Conservation (phyloP, 371 early-diverging fungal species). For the Apophysomyces elegans region DNA sequence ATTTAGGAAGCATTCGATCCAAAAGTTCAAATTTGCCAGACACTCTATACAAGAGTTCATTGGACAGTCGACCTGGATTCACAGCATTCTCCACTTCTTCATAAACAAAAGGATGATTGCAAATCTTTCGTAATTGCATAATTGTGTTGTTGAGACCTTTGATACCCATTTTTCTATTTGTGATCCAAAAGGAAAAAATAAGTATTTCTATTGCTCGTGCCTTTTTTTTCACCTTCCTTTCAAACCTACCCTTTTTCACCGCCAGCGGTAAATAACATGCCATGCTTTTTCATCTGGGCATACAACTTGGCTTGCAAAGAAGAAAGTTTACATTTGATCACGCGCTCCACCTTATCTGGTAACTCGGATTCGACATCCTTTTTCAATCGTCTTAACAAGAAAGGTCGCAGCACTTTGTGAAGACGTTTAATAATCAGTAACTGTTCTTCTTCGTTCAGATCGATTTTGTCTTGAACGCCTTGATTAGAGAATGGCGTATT, state of each 20-base stretch:
- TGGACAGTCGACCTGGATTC: slow-evolving; percentile 62
- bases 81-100: slow-evolving; percentile 89
- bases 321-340: slow-evolving; percentile 92
- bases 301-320: slow-evolving; percentile 81
- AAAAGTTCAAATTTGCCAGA: slow-evolving; percentile 98
- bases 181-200: too few relatives aligned
- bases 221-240: slow-evolving; percentile 7
- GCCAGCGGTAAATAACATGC: slow-evolving; percentile 67
- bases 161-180: slow-evolving; percentile 55
- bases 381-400: slow-evolving; percentile 97
- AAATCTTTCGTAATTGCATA: slow-evolving; percentile 99
- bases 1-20: slow-evolving; percentile 94
- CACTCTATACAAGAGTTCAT: slow-evolving; percentile 69
- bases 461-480: slow-evolving; percentile 86
- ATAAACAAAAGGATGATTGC: slow-evolving; percentile 99
- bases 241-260: slow-evolving; percentile 58
- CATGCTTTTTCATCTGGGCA: slow-evolving; percentile 75
- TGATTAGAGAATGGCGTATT: slow-evolving; percentile 91
- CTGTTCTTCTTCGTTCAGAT: slow-evolving; percentile 96
- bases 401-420: slow-evolving; percentile 95
- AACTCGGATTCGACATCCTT: slow-evolving; percentile 98
- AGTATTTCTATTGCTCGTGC: not conserved
- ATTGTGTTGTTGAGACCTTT: slow-evolving; percentile 94
- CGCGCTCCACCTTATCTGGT: slow-evolving; percentile 98
- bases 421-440: slow-evolving; percentile 95